These are phyloP conservation scores for Phylloporus sp. DNA, from an alignment of 768 basidiomycete genomes.

Conservation along the genomic window DNA sequence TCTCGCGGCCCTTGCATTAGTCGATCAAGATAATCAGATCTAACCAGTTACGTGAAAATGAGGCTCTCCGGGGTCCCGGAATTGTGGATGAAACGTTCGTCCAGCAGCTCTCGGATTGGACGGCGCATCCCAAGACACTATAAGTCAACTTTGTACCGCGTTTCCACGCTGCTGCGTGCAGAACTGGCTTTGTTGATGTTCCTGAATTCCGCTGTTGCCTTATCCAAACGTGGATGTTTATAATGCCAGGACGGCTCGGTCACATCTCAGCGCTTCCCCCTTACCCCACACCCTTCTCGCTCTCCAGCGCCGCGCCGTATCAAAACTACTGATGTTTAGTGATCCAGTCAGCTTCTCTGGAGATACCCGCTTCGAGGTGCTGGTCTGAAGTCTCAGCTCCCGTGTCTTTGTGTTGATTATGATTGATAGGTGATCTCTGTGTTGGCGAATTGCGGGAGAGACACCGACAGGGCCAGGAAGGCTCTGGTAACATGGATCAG, in stretches of 20 bases:
- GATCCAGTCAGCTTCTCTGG: conserved; percentile 27
- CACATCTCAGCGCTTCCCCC: conserved; percentile 1
- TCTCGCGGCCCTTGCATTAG: no score
- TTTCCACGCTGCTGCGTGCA: conserved; percentile 16
- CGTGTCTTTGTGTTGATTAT: neutral
- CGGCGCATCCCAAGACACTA: neutral
- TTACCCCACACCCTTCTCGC: neutral
- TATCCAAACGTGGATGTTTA: conserved; percentile 9
- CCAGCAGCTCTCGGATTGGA: conserved; percentile 9
- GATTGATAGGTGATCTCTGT: conserved; percentile 27
- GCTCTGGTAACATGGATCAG: conserved; percentile 29
- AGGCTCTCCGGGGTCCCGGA: conserved; percentile 2
- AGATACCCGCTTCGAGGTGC: conserved; percentile 28
- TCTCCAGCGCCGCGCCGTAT: neutral
- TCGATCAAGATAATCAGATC: neutral
- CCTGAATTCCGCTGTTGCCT: conserved; percentile 17
- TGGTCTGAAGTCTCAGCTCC: neutral
- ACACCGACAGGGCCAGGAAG: conserved; percentile 23
- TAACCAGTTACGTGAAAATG: neutral
- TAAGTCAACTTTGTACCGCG: conserved; percentile 3
- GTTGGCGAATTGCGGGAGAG: conserved; percentile 31
- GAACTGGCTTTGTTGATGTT: conserved; percentile 3
- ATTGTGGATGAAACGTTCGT: conserved; percentile 9
- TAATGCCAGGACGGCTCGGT: conserved; percentile 4
- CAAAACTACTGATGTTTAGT: conserved; percentile 21